Evolutionary conservation across 106 monocot genomes (phyloP), one percentile per base, ranked within the genome.

Genomic region (Gastrodia elata): DNA sequence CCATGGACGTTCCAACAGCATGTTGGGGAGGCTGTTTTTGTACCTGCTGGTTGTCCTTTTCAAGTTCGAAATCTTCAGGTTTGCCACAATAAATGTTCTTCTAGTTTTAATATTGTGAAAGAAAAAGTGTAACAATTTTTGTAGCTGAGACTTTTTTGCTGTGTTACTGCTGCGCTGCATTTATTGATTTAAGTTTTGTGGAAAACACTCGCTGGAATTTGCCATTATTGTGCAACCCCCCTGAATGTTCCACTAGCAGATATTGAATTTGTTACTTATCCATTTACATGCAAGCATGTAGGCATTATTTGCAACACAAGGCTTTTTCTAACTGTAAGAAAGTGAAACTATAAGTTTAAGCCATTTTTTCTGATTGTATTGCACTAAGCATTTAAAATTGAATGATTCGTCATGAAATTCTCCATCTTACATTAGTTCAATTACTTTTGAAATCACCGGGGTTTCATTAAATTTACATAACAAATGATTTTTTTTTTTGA

Each of bases 41-140:
- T 93, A 56, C 93, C 93, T 42, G 84, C 93, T 74, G 93, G 93
- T 49, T 94, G 93, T 76, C 83, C 93, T 69, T 94, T 90, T 77
- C 93, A 90, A 87, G 71, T 87, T 68, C 77, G 78, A 64, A 90
- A 86, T 87, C 38, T 90, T 55, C 83, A 84, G 93, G 93, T 94
- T 38, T 78, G 55, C 67, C 16, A 20, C 67, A 36, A 38, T 38
- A 18, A 67, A 28, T 61, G 61, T 61, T 61, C 30, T 10, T 1
- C 16, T 37, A 67, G 20, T 36, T 37, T 3, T 38, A 67, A 0
- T 32, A 61, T 30, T 32, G 30, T 32, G 27, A n/a, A n/a, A 30
- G 13, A 61, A 11, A 13, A 61, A 30, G 61, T 32, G 30, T 24
- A n/a, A 30, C 30, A 13, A 61, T 61, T 61, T 61, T 61, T 30